Base-by-base conservation (phyloP, 768 basidiomycete genomes). In the Leccinum obscurum region DNA sequence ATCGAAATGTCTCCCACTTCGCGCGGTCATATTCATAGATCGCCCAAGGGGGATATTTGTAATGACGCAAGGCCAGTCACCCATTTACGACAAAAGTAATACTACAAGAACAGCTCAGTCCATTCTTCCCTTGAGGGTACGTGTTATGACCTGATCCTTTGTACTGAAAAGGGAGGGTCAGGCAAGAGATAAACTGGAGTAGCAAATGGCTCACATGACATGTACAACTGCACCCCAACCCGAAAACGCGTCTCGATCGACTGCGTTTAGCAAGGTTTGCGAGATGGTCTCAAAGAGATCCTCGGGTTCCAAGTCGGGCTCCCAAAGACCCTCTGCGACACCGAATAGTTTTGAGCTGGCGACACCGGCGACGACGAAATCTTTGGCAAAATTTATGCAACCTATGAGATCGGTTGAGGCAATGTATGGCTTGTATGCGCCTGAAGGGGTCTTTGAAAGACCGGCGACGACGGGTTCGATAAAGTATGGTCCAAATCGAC, bases 231-330 rank as follows among this genome's bases (percentile, higher is more conserved):
- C 93, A 48, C 97, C 97, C 95, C 94, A 98, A 61, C 97, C 97
- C 57, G 95, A 97, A 74, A 86, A 93, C 22, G 96, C 95, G 76
- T 98, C 97, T 52, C 97, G 84, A 72, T 99, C 97, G 35, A 98
- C 89, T 6, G 94, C 92, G 68, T 95, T 98, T 75, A 98, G 75
- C 61, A 99, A 76, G 7, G 95, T 95, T 76, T 99, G 97, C 30
- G 93, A 94, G 69, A 98, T 95, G 2, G 97, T 98, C 80, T 99
- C 97, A 70, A 99, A 99, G 51, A 99, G 78, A 74, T 98, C 97
- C 70, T 98, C 97, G 14, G 95, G 86, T 72, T 89, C 95, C 73
- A 99, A 80, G 74, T 95, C 92, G 9, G 96, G 95, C 76, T 99
- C 97, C 97, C 97, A 99, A 32, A 99, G 82, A 3, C 95, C 94